These are phyloP conservation scores for Fusarium pseudoanthophilum DNA, from an alignment of 2,329 filamentous ascomycete genomes.

Conservation along the genomic window DNA sequence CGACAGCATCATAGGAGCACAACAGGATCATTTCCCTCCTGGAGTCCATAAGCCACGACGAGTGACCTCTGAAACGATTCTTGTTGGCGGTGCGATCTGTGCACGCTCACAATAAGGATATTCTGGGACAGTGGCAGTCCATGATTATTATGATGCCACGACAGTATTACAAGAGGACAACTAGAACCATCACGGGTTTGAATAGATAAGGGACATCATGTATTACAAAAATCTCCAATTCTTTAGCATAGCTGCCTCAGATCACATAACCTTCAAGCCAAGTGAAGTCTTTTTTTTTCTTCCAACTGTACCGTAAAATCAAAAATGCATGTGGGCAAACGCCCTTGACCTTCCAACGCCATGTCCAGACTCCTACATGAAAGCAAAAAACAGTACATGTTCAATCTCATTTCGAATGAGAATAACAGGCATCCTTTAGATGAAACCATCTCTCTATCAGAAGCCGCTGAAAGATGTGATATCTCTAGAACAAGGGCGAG, in stretches of 20 bases:
- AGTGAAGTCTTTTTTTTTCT: constrained; percentile 39
- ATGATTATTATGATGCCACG: not conserved
- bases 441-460: constrained; percentile 20
- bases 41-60: not conserved
- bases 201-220: constrained; percentile 26
- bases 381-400: constrained; percentile 11
- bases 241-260: constrained; percentile 19
- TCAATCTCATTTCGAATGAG: constrained; percentile 5
- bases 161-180: not conserved
- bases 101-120: not conserved
- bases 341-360: constrained; percentile 30
- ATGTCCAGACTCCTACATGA: constrained; percentile 27
- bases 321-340: constrained; percentile 25
- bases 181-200: not conserved
- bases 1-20: constrained; percentile 20
- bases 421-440: constrained; percentile 17
- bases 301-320: constrained; percentile 36
- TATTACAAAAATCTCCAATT: constrained; percentile 33
- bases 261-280: constrained; percentile 20
- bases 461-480: constrained; percentile 17
- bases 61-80: not conserved
- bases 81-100: not conserved
- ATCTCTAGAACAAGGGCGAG: constrained; percentile 20
- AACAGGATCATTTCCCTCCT: constrained; percentile 14
- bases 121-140: not conserved